Evolutionary conservation across 768 basidiomycete genomes (phyloP), one percentile per base, ranked within the genome.

Genomic region (Rossbeevera mucosa): DNA sequence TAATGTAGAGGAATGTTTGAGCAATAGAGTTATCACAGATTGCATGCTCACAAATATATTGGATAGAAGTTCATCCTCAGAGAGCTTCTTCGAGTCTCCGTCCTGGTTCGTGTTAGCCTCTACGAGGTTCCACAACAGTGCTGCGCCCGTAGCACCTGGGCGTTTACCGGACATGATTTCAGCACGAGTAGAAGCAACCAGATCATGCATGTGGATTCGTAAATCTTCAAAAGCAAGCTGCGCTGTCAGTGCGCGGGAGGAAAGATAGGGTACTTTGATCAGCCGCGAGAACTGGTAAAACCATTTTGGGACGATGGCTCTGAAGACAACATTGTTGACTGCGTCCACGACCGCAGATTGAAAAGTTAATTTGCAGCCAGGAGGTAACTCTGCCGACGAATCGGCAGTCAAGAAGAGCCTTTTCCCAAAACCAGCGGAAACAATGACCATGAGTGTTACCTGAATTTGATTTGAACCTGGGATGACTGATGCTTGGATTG

Each of bases 31-130:
- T 18, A 5, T 26, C 36, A 11, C 3, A 26, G 31, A 41, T 3
- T 31, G 31, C 8, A 5, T 14, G 62, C 75, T 55, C 57, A 78
- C 79, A 58, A 77, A 80, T 48, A 74, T 73, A 53, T 80, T 70
- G 2, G 77, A 79, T 7, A 79, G 55, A 4, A 80, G 49, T 48
- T 80, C 78, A 13, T 65, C 72, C 33, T 80, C 77, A 2, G 71
- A 72, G 28, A 80, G 48, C 51, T 52, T 68, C 50, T 70, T 56
- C 13, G 52, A 59, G 3, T 54, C 51, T 8, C 62, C 64, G 2
- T 70, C 70, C 47, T 71, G 65, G 6, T 60, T 54, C 70, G 76
- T 74, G 58, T 77, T 80, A 0, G 79, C 77, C 52, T 74, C 69
- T 5, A 80, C 76, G 22, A 80, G 59, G 53, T 75, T 77, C 21